Base-by-base conservation (phyloP, 306 rosid genomes). In the Herpetospermum pedunculosum region DNA sequence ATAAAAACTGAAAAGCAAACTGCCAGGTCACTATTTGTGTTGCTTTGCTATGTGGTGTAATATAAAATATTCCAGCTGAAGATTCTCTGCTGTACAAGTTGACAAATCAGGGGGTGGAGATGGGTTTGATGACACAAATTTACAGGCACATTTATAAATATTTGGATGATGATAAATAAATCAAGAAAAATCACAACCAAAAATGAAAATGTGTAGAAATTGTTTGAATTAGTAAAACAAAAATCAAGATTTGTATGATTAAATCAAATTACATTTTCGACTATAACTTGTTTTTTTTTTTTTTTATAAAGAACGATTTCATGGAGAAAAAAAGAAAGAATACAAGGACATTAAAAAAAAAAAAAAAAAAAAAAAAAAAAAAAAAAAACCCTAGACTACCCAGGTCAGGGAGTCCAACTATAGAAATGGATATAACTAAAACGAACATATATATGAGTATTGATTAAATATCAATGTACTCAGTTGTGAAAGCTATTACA, bases 1-100 rank as follows among this genome's bases (percentile, higher is more conserved):
- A 60, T 32, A 30, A 32, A 60, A 32, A 1, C 68, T 59, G 23
- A 5, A 15, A 59, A 60, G 25, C 68, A 60, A 60, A 35, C 26
- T 54, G 62, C 62, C 62, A 54, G 62, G 62, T 54, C 62, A 54
- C 16, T 54, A 54, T 54, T 54, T 25, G 62, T 54, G 62, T 54
- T 54, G 62, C 14, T 54, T 54, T 54, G 62, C 14, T 54, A 11
- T 54, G 62, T 25, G 18, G 18, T 54, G 13, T 8, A 48, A 44
- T 15, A 1, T n/a, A n/a, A n/a, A 9, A 54, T 25, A 54, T 54
- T 54, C 62, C 62, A 25, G 34, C 62, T 3, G 32, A 58, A 57
- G 40, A 29, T 26, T 15, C 40, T 29, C 21, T 58, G 40, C 34
- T 58, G 67, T 30, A 58, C 40, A 29, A 29, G 67, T 30, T 58